Percentiles rank a stretch among this genome's conserved stretches.
Evolutionary conservation across 2,329 filamentous ascomycete genomes (phyloP).

Genomic region (Alternaria rosae): DNA sequence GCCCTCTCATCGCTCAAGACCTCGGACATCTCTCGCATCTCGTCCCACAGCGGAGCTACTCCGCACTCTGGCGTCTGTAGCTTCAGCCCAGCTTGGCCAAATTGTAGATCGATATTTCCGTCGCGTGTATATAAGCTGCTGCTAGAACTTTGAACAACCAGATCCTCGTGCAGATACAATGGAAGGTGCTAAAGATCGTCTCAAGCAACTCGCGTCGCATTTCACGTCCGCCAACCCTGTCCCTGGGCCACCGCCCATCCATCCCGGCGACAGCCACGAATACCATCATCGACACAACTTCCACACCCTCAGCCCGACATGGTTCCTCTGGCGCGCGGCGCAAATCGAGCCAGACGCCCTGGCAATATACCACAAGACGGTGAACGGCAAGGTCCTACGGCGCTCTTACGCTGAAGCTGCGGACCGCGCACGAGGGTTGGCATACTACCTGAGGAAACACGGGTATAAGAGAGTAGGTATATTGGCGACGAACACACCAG

Average conservation of each 20-base stretch:
- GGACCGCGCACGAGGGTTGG: slow-evolving; percentile 84
- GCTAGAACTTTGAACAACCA: background rate
- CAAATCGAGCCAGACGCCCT: slow-evolving; percentile 81
- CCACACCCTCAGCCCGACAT: slow-evolving; percentile 84
- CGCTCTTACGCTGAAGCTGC: slow-evolving; percentile 83
- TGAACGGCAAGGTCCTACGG: slow-evolving; percentile 75
- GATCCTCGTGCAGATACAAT: slow-evolving; percentile 3
- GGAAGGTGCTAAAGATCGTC: slow-evolving; percentile 32
- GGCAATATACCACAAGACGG: slow-evolving; percentile 85
- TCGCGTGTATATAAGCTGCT: slow-evolving; percentile 9
- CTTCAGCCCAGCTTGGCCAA: slow-evolving; percentile 9
- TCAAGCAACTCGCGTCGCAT: slow-evolving; percentile 49
- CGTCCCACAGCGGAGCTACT: slow-evolving; percentile 17
- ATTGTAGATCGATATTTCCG: slow-evolving; percentile 7
- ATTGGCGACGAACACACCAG: slow-evolving; percentile 89
- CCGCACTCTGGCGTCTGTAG: slow-evolving; percentile 26
- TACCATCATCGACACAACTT: slow-evolving; percentile 65
- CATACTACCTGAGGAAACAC: slow-evolving; percentile 83
- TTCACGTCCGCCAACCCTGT: slow-evolving; percentile 43
- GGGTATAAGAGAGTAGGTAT: slow-evolving; percentile 81
- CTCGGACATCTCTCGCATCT: slow-evolving; percentile 9
- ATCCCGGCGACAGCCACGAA: slow-evolving; percentile 44
- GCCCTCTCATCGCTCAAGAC: background rate
- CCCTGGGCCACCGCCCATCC: slow-evolving; percentile 48
- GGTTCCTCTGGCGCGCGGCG: slow-evolving; percentile 85